phyloP scores from a whole-genome alignment of 1,284 basidiomycete genomes.

The Moesziomyces parantarcticus region DNA sequence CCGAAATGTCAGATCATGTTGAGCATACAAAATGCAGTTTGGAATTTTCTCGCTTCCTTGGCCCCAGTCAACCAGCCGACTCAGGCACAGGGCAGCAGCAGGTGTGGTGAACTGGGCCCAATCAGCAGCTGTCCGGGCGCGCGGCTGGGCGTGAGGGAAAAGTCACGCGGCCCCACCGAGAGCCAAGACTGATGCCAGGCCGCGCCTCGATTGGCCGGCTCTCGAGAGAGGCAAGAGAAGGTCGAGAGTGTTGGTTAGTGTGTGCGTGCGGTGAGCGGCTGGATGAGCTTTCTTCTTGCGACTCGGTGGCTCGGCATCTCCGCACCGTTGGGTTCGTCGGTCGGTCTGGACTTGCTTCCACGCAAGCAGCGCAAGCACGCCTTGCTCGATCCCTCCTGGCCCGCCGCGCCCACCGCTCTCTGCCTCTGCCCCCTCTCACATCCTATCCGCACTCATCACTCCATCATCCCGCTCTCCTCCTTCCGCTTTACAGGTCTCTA shows the following conservation, averaged over 20 bases:
- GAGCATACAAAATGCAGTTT: too few species aligned
- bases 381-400: too few species aligned
- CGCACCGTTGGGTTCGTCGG: too few species aligned
- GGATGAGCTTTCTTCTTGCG: slow-evolving; percentile 8
- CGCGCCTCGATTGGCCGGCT: background rate
- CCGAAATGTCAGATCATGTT: too few species aligned
- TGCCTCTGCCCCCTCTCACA: background rate
- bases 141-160: background rate
- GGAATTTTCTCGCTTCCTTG: too few species aligned
- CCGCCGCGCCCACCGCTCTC: background rate
- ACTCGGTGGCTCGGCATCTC: slow-evolving; percentile 10
- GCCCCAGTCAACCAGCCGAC: too few species aligned
- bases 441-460: background rate
- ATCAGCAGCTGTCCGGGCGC: too few species aligned
- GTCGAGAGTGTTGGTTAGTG: background rate
- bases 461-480: background rate
- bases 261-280: background rate
- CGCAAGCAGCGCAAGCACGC: slow-evolving; percentile 14
- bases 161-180: background rate
- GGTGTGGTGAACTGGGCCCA: background rate
- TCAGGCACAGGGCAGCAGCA: too few species aligned
- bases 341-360: slow-evolving; percentile 17
- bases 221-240: slow-evolving; percentile 1
- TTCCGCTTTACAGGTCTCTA: background rate
- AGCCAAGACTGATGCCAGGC: background rate